A percentile compares a stretch with the other conserved stretches of the same genome.
Conservation (phyloP, 331 rosid species). For the Rosa hybrid region DNA sequence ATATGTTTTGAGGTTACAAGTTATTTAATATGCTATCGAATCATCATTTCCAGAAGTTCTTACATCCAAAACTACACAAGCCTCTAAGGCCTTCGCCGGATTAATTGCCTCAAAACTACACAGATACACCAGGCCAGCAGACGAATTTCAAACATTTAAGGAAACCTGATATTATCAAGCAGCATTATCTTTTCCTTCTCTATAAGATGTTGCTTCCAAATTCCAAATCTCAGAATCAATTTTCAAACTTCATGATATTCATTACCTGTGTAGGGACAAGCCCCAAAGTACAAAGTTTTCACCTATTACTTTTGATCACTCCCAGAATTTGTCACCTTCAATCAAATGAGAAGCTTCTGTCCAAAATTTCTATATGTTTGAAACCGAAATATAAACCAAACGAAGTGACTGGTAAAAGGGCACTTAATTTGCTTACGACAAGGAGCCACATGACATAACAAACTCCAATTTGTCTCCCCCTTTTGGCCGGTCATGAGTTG, state of each 20-base stretch:
- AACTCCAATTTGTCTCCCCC: conserved; percentile 45
- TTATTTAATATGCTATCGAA: too few relatives aligned
- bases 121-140: not conserved
- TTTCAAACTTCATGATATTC: conserved; percentile 7
- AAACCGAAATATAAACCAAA: conserved; percentile 24
- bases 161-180: not conserved
- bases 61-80: not conserved
- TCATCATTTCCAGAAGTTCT: too few relatives aligned
- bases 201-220: conserved; percentile 10
- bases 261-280: conserved; percentile 23
- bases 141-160: not conserved
- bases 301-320: conserved; percentile 17
- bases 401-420: conserved; percentile 31
- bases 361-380: conserved; percentile 11
- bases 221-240: conserved; percentile 9
- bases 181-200: not conserved
- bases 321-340: conserved; percentile 16
- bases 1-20: too few relatives aligned
- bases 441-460: conserved; percentile 46
- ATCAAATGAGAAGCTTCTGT: conserved; percentile 26
- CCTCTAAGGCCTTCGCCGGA: not conserved
- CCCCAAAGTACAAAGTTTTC: conserved; percentile 30
- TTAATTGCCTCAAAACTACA: not conserved
- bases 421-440: conserved; percentile 39
- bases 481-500: conserved; percentile 50